Evolutionary conservation across 2,329 filamentous ascomycete species (phyloP), one percentile per base, ranked within the genome.

Genomic region (Aspergillus viridinutans): DNA sequence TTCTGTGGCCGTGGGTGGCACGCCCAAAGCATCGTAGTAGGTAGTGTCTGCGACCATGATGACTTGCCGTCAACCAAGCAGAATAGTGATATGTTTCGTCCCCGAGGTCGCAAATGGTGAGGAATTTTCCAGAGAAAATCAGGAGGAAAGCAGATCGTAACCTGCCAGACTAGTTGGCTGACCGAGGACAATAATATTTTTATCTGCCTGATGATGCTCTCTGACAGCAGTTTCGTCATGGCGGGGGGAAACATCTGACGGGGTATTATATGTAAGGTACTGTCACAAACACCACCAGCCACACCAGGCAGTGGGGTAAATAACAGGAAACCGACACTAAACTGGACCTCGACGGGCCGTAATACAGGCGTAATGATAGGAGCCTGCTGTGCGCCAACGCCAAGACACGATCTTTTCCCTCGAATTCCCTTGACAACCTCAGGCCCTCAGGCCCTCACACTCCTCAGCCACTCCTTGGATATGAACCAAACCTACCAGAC

Each of bases 21-120:
- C 92, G 70, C 89, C 90, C 42, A 97, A 82, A 66, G 85, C 86
- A 76, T 96, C 92, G 77, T 95, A 95, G 78, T 96, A 96, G 66
- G 85, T 80, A 57, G 90, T 95, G 75, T 96, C 91, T 68, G 89
- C 89, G 67, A 94, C 91, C 91, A 95, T 95, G 71, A 69, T 80
- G 62, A 57, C 55, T 52, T 49, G 55, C 25, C 8, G 20, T 45
- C 14, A 21, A 47, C 7, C 43, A 25, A 17, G 23, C 43, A 47
- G 43, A 25, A 12, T n/a, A 2, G 43, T 14, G n/a, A 21, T 23
- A 38, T 21, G 40, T 10, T 10, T 9, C 21, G n/a, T 43, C 21
- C 40, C 8, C 40, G 4, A 12, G 21, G 20, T 43, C 21, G 40
- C 40, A 43, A 43, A 20, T 2, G 40, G 12, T 50, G 48, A 49